Evolutionary conservation across 2,329 filamentous ascomycete species (phyloP).

Genomic region (Tolypocladium capitatum): DNA sequence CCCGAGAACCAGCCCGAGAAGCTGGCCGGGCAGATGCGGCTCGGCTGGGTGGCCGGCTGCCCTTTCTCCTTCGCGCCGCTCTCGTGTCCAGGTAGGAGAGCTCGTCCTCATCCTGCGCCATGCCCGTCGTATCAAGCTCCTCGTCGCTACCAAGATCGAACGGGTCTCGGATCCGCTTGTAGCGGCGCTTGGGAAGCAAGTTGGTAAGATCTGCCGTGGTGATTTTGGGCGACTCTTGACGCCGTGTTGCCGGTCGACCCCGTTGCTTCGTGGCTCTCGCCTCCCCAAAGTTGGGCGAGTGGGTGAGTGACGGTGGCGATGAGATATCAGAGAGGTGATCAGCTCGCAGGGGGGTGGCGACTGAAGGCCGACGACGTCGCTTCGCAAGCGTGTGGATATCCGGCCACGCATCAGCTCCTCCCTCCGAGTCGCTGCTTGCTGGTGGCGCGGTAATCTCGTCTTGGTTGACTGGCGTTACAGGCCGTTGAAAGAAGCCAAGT

Average conservation of each 20-base stretch:
- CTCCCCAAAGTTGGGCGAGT: constrained; percentile 44
- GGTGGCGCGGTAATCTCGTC: constrained; percentile 42
- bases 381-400: constrained; percentile 37
- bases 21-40: constrained; percentile 13
- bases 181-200: constrained; percentile 39
- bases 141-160: constrained; percentile 31
- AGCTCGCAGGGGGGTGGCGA: constrained; percentile 23
- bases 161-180: constrained; percentile 24
- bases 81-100: constrained; percentile 31
- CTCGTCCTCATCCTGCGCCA: constrained; percentile 43
- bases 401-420: constrained; percentile 34
- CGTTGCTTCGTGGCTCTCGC: constrained; percentile 11
- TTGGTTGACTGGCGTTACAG: constrained; percentile 30
- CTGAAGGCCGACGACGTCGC: constrained; percentile 25
- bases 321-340: constrained; percentile 39
- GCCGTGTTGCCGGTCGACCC: constrained; percentile 17
- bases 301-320: constrained; percentile 52
- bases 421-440: constrained; percentile 36
- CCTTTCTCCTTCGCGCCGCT: constrained; percentile 20
- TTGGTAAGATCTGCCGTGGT: constrained; percentile 42
- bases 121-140: constrained; percentile 33
- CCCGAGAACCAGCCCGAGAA: constrained; percentile 12
- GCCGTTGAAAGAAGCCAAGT: constrained; percentile 13
- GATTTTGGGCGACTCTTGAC: constrained; percentile 26
- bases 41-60: constrained; percentile 16